Percentiles rank a stretch among this genome's conserved stretches.
phyloP scores from a whole-genome alignment of 2,329 filamentous ascomycete species.

The Colletotrichum nymphaeae region DNA sequence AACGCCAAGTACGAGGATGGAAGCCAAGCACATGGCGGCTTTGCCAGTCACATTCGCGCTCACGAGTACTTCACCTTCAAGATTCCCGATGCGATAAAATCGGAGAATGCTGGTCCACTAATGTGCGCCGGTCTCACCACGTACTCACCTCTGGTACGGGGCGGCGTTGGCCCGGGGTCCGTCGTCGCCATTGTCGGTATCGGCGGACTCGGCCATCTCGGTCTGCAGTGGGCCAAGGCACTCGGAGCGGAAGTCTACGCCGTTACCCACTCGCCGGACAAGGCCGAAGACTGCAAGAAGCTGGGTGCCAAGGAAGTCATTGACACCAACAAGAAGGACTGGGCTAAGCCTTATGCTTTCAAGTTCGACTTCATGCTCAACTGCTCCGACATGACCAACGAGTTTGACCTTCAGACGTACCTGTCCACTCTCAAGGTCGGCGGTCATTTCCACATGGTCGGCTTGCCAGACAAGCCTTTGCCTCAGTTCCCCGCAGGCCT shows the following conservation, averaged over 20 bases:
- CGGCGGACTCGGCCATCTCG: slow-evolving; percentile 81
- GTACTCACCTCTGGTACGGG: slow-evolving; percentile 75
- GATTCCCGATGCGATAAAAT: slow-evolving; percentile 64
- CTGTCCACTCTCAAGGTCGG: slow-evolving; percentile 63
- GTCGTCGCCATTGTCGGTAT: slow-evolving; percentile 78
- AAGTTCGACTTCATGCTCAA: slow-evolving; percentile 65
- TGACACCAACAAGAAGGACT: slow-evolving; percentile 60
- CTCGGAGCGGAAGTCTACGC: slow-evolving; percentile 75
- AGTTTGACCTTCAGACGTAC: slow-evolving; percentile 65
- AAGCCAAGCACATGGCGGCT: slow-evolving; percentile 73
- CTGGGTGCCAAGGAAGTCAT: slow-evolving; percentile 71
- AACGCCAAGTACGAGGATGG: slow-evolving; percentile 68
- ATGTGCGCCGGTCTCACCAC: slow-evolving; percentile 83
- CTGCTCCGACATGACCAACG: slow-evolving; percentile 60
- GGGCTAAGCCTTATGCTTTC: slow-evolving; percentile 65
- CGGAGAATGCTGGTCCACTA: slow-evolving; percentile 71
- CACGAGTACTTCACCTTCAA: slow-evolving; percentile 70
- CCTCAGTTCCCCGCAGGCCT: slow-evolving; percentile 52
- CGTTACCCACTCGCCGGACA: slow-evolving; percentile 69
- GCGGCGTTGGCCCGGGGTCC: slow-evolving; percentile 77
- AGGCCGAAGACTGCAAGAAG: slow-evolving; percentile 69
- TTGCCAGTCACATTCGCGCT: slow-evolving; percentile 59
- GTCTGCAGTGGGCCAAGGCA: slow-evolving; percentile 76
- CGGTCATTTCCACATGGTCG: slow-evolving; percentile 68
- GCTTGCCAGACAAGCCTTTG: slow-evolving; percentile 64